Base-by-base conservation (phyloP, 495 filamentous ascomycete genomes). In the Sabuloglossum arenarium region DNA sequence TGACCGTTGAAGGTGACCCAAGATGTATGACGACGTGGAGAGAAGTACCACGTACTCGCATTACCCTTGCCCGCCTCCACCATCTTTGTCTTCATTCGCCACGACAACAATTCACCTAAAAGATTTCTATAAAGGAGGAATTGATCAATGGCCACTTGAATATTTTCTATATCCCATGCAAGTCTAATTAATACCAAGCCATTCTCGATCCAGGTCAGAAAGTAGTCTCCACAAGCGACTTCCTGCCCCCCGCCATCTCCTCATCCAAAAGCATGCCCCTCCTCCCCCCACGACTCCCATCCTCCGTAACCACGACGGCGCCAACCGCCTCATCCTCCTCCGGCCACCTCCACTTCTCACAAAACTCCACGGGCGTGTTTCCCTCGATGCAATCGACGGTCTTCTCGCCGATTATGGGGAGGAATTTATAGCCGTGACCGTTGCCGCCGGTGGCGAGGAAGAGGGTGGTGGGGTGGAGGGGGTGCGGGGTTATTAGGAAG, bases 391-490 rank as follows among this genome's bases (percentile, higher is more conserved):
- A 75, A 61, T 86, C 80, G 12, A 81, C 80, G 45, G 94, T 74
- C 63, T 80, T 80, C 54, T 85, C 83, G 14, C 89, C 88, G 12
- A 94, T 66, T 16, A 94, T 80, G 1, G 88, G 88, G 66, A 94
- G 67, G 66, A 94, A 94, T 65, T 94, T 94, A 70, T 83, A 94
- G 3, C 66, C 88, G 65, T 96, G 89, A 1, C 88, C 88, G 61
- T 81, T 86, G 14, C 85, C 88, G 14, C 88, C 88, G 0, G 85
- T 90, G 1, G 86, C 83, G 14, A 96, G 63, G 66, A 94, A 88
- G 21, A 94, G 69, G 12, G 77, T 75, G 25, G 73, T 75, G 25
- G 73, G 61, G 64, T 78, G 77, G 9, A 66, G 62, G 0, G 87
- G 87, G 59, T 91, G 85, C 59, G 84, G 85, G 55, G 79, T 75